Conservation (phyloP, 306 rosid genomes). For the Clitoria ternatea region DNA sequence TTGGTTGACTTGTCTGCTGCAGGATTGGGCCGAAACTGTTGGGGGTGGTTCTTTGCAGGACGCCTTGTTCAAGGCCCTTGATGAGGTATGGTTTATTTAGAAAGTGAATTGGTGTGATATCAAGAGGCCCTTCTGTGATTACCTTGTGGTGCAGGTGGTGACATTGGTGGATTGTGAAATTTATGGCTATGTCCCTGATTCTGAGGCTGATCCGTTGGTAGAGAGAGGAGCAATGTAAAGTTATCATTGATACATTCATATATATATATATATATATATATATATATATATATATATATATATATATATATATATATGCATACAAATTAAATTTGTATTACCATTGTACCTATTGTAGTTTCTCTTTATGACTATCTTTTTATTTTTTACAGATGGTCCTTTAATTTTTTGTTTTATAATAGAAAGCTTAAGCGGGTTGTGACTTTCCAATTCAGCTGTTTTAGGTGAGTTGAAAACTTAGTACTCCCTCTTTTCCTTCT, state of each 20-base stretch:
- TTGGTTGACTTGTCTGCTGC: constrained; percentile 34
- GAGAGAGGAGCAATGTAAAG: constrained; percentile 86
- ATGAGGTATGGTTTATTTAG: constrained; percentile 57
- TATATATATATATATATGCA: no score
- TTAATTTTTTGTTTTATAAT: constrained; percentile 87
- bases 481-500: no score
- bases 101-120: constrained; percentile 20
- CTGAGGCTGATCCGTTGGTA: constrained; percentile 69
- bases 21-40: constrained; percentile 90
- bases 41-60: constrained; percentile 71
- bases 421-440: constrained; percentile 83
- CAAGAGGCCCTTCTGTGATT: constrained; percentile 30
- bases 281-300: no score
- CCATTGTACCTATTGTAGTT: background rate
- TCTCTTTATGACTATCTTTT: constrained; percentile 1
- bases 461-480: constrained; percentile 54
- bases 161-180: constrained; percentile 72
- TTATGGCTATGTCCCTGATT: constrained; percentile 78
- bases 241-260: background rate
- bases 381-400: constrained; percentile 76
- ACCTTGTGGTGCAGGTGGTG: constrained; percentile 63
- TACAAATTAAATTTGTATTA: background rate
- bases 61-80: constrained; percentile 71
- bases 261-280: no score
- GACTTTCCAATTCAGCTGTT: constrained; percentile 77